Base-by-base conservation (phyloP, 441 rosid genomes). In the Syzygium malaccense region DNA sequence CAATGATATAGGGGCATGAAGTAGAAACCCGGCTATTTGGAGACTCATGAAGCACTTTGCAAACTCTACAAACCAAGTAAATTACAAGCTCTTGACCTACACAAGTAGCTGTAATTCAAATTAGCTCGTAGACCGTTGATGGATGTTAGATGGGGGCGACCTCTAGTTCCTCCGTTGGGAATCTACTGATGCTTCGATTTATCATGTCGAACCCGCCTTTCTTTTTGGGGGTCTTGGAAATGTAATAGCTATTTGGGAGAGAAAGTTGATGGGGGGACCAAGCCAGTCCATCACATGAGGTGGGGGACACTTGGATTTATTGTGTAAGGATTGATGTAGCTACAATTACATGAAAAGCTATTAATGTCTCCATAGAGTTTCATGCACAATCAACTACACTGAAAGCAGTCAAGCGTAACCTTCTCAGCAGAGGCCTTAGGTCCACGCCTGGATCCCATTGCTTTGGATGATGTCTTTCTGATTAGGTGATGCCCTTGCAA, bases 31-130 rank as follows among this genome's bases (percentile, higher is more conserved):
- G 3, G 26, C 19, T 19, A 33, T 68, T 3, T 68, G 14, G 7
- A 33, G 45, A 5, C 26, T 68, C 79, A 32, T 0, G 7, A 68
- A 68, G 14, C 48, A 33, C 48, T 2, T 23, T 19, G 23, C 48
- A 68, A 33, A 45, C 41, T 33, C 20, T 33, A 68, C 48, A 32
- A 33, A 68, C 2, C 6, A 19, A 32, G 45, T 68, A 10, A 18
- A 33, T 68, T 68, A 45, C 48, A 19, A 33, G 14, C 26, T 68
- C 7, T 68, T 10, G 15, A 11, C 15, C 28, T 12, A 33, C 33
- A 25, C 0, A 6, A 6, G 48, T 68, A 33, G 79, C 26, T 0
- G 0, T 33, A 33, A 33, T 68, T 17, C 23, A 18, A 0, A 66
- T 25, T 18, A 18, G 79, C 45, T 68, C 2, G 0, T 7, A 33